Evolutionary conservation across 129 eudicot species (phyloP), one percentile per base, ranked within the genome.

Genomic region (Helianthus annuus): DNA sequence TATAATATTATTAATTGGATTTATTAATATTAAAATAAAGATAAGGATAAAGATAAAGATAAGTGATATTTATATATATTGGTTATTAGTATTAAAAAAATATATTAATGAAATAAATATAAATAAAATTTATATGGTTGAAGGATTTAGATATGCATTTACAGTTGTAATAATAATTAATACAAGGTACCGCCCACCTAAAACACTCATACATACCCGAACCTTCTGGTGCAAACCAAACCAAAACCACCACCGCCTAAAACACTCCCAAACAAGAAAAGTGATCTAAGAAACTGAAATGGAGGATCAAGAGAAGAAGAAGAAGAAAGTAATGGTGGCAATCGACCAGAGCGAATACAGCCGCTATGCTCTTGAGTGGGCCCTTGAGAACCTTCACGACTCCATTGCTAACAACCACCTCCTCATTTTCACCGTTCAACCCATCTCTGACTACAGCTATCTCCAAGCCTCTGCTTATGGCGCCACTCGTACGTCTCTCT

Each of bases 341-440:
- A 88, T 88, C n/a, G 96, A 88, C 48, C 88, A 81, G n/a, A 85
- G 96, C 10, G 96, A 88, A 69, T 70, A 51, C 62, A 83, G 96
- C 49, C 75, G 69, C 3, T 81, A 85, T 51, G 89, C 96, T 29
- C 83, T 88, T 42, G 78, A 83, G 7, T 88, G 96, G 96, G 73
- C 89, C 4, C 85, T 88, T 38, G 8, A 76, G 13, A 88, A 83
- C 67, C 87, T 88, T 4, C 58, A 64, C 1, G 81, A 72, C 2
- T 74, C 87, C 3, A 59, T 84, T 0, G 69, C 68, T 32, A 68
- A 75, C 44, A 80, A 87, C 4, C 24, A 68, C 24, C 82, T 86
- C 39, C 36, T 82, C 3, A 24, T 86, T 45, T 83, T 82, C 82
- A 86, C 85, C 13, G 85, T 27, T 27, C 91, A 79, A 27, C 66